These are phyloP conservation scores for Phytophthora sp. DNA, from an alignment of 352 stramenopile genomes.

Conservation along the genomic window DNA sequence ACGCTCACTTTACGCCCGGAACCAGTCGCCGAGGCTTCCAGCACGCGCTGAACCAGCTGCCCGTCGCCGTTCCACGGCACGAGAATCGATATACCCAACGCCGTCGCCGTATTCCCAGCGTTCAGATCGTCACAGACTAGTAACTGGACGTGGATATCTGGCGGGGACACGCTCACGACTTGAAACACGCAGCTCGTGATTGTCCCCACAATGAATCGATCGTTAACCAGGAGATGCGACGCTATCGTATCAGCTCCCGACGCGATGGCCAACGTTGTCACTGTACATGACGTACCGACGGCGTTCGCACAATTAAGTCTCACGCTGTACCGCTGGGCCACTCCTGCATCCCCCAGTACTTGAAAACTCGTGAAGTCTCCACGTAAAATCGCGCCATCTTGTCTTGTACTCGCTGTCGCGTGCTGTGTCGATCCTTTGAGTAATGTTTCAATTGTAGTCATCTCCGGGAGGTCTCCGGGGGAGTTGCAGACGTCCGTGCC, in stretches of 20 bases:
- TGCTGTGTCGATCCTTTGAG: slow-evolving; percentile 41
- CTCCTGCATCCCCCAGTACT: slow-evolving; percentile 76
- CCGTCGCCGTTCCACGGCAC: slow-evolving; percentile 79
- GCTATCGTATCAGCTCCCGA: slow-evolving; percentile 38
- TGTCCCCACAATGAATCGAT: slow-evolving; percentile 62
- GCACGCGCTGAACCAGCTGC: slow-evolving; percentile 51
- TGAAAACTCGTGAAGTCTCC: slow-evolving; percentile 90
- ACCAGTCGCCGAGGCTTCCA: slow-evolving; percentile 64
- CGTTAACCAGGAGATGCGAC: slow-evolving; percentile 32
- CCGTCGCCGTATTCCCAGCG: slow-evolving; percentile 5
- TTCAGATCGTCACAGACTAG: slow-evolving; percentile 47
- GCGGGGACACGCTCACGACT: slow-evolving; percentile 27
- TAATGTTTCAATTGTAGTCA: slow-evolving; percentile 45
- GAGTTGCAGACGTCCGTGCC: slow-evolving; percentile 90
- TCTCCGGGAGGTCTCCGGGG: slow-evolving; percentile 91
- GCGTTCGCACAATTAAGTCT: slow-evolving; percentile 16
- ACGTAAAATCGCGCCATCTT: slow-evolving; percentile 83
- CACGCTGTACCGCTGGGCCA: slow-evolving; percentile 45
- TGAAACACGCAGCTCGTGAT: slow-evolving; percentile 64
- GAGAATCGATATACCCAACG: slow-evolving; percentile 38
- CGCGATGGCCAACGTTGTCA: slow-evolving; percentile 18
- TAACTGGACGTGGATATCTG: slow-evolving; percentile 44
- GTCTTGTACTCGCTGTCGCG: slow-evolving; percentile 34
- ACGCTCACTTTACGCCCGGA: slow-evolving; percentile 84
- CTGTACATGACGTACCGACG: slow-evolving; percentile 2